Conservation (phyloP, 805 yeast species). For the Naumovozyma baii region DNA sequence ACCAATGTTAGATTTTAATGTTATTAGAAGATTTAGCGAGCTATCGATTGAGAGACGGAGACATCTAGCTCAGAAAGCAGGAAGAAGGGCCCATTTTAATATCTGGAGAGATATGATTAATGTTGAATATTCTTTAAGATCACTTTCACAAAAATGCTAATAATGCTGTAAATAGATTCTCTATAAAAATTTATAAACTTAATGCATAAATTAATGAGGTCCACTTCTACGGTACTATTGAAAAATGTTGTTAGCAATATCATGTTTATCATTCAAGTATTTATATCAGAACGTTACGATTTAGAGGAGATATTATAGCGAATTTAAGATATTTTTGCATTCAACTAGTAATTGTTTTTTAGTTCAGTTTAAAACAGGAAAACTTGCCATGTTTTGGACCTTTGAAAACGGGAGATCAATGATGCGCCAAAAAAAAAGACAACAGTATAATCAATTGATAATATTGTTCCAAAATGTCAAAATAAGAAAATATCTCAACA, state of each 20-base stretch:
- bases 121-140: slow-evolving; percentile 36
- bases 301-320: too few species aligned
- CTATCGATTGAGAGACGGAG: slow-evolving; percentile 50
- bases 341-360: too few species aligned
- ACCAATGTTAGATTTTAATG: slow-evolving; percentile 56
- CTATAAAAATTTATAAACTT: too few species aligned
- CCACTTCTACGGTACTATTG: not conserved
- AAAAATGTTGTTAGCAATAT: too few species aligned
- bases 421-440: not conserved
- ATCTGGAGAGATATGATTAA: slow-evolving; percentile 60
- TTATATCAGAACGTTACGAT: too few species aligned
- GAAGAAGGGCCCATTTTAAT: slow-evolving; percentile 48
- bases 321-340: too few species aligned
- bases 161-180: not conserved
- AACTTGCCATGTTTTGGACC: slow-evolving; percentile 9
- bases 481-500: too few species aligned
- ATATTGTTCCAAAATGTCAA: too few species aligned
- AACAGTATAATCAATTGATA: too few species aligned
- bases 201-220: not conserved
- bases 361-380: too few species aligned
- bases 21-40: slow-evolving; percentile 43
- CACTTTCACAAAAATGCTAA: slow-evolving; percentile 7
- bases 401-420: not conserved
- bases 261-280: too few species aligned
- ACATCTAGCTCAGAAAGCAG: slow-evolving; percentile 45